Evolutionary conservation across 2,329 filamentous ascomycete genomes (phyloP).

Genomic region (Pseudofabraea citricarpa): DNA sequence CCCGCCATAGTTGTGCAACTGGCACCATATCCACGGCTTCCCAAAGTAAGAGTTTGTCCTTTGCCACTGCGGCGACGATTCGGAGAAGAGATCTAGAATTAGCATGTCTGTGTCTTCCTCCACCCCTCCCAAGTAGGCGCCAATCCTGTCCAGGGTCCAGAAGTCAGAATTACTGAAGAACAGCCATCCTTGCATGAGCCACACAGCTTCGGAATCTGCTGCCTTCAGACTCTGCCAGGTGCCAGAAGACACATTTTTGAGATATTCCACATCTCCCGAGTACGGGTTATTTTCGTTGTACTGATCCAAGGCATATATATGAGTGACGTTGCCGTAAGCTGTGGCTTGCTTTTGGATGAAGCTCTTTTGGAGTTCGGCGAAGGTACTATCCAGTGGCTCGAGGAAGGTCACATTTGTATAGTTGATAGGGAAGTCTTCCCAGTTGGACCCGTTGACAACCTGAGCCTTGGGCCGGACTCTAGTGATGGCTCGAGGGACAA

Average conservation of each 20-base stretch:
- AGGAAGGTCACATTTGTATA: constrained; percentile 44
- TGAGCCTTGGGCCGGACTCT: constrained; percentile 36
- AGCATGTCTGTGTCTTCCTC: constrained; percentile 39
- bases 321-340: constrained; percentile 42
- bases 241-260: constrained; percentile 34
- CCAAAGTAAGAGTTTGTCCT: constrained; percentile 44
- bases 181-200: constrained; percentile 48
- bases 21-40: constrained; percentile 50
- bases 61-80: constrained; percentile 45
- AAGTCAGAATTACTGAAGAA: constrained; percentile 39
- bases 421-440: constrained; percentile 34
- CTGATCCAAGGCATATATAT: constrained; percentile 46
- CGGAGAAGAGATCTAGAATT: constrained; percentile 45
- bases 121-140: constrained; percentile 44
- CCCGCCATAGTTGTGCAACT: constrained; percentile 45
- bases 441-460: constrained; percentile 38
- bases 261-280: constrained; percentile 38
- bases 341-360: constrained; percentile 41
- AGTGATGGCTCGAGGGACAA: constrained; percentile 39
- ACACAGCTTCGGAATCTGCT: constrained; percentile 42
- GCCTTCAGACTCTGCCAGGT: constrained; percentile 43
- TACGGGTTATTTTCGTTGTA: constrained; percentile 47
- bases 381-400: constrained; percentile 39
- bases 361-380: constrained; percentile 36
- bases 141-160: constrained; percentile 39